Evolutionary conservation across 1,139 yeast species (phyloP).

Genomic region (Kodamaea alishanica): DNA sequence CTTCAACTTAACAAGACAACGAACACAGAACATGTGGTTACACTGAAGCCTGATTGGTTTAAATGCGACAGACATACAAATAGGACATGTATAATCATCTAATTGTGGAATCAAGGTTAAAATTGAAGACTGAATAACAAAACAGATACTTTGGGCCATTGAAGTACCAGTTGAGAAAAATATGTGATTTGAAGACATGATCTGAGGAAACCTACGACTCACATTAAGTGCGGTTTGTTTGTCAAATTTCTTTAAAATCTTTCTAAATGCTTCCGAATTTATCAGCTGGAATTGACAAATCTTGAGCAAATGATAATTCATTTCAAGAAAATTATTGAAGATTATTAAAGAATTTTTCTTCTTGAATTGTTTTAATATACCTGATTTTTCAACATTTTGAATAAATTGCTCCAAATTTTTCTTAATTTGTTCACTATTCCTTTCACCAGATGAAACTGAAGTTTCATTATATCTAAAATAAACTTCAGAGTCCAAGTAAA

Average conservation of each 20-base stretch:
- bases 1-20: slow-evolving; percentile 67
- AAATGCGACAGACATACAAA: slow-evolving; percentile 65
- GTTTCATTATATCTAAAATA: slow-evolving; percentile 57
- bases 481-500: slow-evolving; percentile 64
- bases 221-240: slow-evolving; percentile 62
- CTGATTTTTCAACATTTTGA: slow-evolving; percentile 38
- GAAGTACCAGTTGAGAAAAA: slow-evolving; percentile 43
- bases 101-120: slow-evolving; percentile 63
- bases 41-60: slow-evolving; percentile 65
- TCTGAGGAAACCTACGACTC: slow-evolving; percentile 43
- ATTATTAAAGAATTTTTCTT: slow-evolving; percentile 46
- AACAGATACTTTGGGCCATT: slow-evolving; percentile 53
- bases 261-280: slow-evolving; percentile 60
- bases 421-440: slow-evolving; percentile 36
- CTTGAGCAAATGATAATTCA: slow-evolving; percentile 55
- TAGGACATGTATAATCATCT: slow-evolving; percentile 72
- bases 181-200: slow-evolving; percentile 44
- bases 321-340: slow-evolving; percentile 47
- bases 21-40: slow-evolving; percentile 65
- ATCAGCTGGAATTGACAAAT: slow-evolving; percentile 60
- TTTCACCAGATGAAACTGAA: slow-evolving; percentile 36
- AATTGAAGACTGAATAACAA: slow-evolving; percentile 51
- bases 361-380: slow-evolving; percentile 42
- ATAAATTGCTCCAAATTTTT: slow-evolving; percentile 42
- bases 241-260: slow-evolving; percentile 71